Conservation (phyloP, 345 rosid species). For the Theobroma cacao region DNA sequence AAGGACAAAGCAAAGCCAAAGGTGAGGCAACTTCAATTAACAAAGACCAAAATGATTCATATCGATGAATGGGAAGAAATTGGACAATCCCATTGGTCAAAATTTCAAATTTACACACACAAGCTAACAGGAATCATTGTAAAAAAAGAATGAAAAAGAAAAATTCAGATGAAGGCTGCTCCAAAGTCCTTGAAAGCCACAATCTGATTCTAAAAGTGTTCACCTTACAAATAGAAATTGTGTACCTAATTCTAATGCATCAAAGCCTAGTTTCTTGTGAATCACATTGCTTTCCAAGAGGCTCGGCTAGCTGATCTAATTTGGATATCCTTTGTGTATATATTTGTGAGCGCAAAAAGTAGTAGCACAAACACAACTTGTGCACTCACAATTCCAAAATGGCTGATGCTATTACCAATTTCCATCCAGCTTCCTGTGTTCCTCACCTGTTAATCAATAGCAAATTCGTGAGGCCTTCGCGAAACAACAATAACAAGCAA, state of each 20-base stretch:
- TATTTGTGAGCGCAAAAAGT: conserved; percentile 82
- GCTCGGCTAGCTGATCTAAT: conserved; percentile 36
- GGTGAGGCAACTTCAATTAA: neutral
- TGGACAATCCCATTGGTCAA: neutral
- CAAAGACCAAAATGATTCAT: neutral
- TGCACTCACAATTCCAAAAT: conserved; percentile 92
- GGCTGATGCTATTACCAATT: conserved; percentile 94
- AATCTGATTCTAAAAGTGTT: neutral
- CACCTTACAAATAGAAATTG: neutral
- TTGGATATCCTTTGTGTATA: conserved; percentile 75
- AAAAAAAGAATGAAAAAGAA: neutral
- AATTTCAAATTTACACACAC: neutral
- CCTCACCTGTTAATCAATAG: conserved; percentile 48
- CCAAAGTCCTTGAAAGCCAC: neutral
- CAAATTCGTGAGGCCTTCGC: neutral
- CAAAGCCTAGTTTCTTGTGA: neutral
- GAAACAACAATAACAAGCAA: neutral
- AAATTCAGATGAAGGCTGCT: neutral
- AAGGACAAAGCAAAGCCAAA: neutral
- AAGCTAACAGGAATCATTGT: neutral
- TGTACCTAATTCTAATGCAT: neutral
- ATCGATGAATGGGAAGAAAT: neutral
- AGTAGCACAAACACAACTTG: conserved; percentile 91
- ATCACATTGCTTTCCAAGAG: conserved; percentile 55
- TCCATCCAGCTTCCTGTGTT: conserved; percentile 99